phyloP scores from a whole-genome alignment of 192 early-diverging fungal genomes.

The Phycomyces blakesleeanus region DNA sequence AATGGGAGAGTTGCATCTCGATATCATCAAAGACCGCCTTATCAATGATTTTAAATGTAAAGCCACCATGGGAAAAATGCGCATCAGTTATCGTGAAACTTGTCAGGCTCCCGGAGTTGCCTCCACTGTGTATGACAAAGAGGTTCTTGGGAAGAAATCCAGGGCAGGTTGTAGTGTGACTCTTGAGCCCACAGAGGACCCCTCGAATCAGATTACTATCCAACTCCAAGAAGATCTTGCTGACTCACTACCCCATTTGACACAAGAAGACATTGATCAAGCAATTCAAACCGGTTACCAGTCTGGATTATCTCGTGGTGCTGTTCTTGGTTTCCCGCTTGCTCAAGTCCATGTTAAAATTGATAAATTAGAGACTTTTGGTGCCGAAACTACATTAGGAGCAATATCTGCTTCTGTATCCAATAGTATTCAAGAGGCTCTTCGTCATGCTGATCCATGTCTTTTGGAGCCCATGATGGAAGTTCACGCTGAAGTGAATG shows the following conservation, averaged over 20 bases:
- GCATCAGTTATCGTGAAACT: conserved; percentile 86
- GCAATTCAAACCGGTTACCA: conserved; percentile 67
- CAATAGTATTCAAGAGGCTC: conserved; percentile 57
- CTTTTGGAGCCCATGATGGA: conserved; percentile 87
- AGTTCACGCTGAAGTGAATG: conserved; percentile 64
- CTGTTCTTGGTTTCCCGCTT: conserved; percentile 76
- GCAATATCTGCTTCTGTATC: conserved; percentile 62
- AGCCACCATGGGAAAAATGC: conserved; percentile 78
- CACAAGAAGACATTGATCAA: conserved; percentile 25
- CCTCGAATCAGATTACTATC: conserved; percentile 18
- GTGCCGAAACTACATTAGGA: conserved; percentile 49
- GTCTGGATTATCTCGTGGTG: conserved; percentile 68
- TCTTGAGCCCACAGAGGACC: conserved; percentile 48
- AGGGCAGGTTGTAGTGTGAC: conserved; percentile 54
- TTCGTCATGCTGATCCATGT: conserved; percentile 33
- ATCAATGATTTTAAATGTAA: conserved; percentile 73
- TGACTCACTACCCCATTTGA: conserved; percentile 14
- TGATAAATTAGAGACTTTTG: conserved; percentile 51
- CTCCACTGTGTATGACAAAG: conserved; percentile 57
- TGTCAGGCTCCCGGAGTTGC: conserved; percentile 36
- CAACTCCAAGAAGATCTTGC: neutral
- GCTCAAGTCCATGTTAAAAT: conserved; percentile 55
- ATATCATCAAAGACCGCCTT: conserved; percentile 84
- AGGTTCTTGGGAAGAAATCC: conserved; percentile 65
- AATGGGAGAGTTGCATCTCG: conserved; percentile 94